A percentile compares a stretch with the other conserved stretches of the same genome.
Conservation (phyloP, 2,329 filamentous ascomycete genomes). For the Lecanicillium sp. region DNA sequence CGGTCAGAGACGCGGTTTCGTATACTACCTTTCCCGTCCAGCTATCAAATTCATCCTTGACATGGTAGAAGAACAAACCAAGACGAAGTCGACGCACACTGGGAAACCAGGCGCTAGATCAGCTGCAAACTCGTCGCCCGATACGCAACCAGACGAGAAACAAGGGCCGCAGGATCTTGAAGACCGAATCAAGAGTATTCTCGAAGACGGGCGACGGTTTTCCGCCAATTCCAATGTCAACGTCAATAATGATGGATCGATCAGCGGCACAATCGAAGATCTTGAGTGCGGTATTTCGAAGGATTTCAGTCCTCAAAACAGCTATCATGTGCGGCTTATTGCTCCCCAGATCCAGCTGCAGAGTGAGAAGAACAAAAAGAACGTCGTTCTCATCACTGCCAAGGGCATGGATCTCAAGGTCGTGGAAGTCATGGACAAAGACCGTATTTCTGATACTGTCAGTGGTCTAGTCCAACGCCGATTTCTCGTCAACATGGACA, state of each 20-base stretch:
- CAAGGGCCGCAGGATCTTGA: conserved; percentile 63
- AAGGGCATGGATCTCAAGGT: conserved; percentile 99
- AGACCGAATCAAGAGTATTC: conserved; percentile 77
- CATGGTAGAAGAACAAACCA: conserved; percentile 90
- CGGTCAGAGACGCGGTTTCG: conserved; percentile 88
- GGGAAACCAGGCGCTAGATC: conserved; percentile 25
- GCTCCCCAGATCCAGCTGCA: conserved; percentile 97
- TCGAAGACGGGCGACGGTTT: conserved; percentile 78
- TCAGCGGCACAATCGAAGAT: conserved; percentile 50
- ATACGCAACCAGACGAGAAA: conserved; percentile 42
- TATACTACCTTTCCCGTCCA: conserved; percentile 93
- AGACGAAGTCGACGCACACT: conserved; percentile 47
- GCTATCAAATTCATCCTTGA: conserved; percentile 98
- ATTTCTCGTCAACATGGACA: conserved; percentile 93
- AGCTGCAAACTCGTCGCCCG: conserved; percentile 28
- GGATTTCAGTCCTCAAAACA: conserved; percentile 86
- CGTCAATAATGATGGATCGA: conserved; percentile 26
- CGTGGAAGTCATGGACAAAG: conserved; percentile 96
- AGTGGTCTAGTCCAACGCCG: conserved; percentile 92
- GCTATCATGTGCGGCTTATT: conserved; percentile 90
- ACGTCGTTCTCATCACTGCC: conserved; percentile 91
- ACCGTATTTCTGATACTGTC: conserved; percentile 83
- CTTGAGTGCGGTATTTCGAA: conserved; percentile 71
- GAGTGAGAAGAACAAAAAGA: conserved; percentile 95
- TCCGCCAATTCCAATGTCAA: conserved; percentile 40